These are phyloP conservation scores for Leccinum pachyderme DNA, from an alignment of 1,284 basidiomycete genomes.

Conservation along the genomic window DNA sequence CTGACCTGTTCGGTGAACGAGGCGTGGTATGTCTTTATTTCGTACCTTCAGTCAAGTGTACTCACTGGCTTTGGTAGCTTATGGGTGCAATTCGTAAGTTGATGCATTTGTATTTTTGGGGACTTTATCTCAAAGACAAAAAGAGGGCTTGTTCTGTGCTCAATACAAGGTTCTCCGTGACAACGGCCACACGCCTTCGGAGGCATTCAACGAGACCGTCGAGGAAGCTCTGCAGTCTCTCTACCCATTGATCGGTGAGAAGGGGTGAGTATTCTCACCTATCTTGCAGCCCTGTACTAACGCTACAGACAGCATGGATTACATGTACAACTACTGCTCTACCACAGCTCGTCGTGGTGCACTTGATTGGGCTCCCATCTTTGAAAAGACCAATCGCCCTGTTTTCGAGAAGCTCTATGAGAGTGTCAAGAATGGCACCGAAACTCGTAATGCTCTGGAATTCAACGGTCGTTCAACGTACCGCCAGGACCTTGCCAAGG, in stretches of 20 bases:
- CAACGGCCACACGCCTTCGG: slow-evolving; percentile 97
- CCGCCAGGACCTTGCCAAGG: slow-evolving; percentile 90
- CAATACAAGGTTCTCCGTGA: slow-evolving; percentile 99
- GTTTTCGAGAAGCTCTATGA: slow-evolving; percentile 95
- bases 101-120: background rate
- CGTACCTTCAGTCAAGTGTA: background rate
- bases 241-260: slow-evolving; percentile 94
- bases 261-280: slow-evolving; percentile 58
- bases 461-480: slow-evolving; percentile 95
- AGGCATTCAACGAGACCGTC: slow-evolving; percentile 99
- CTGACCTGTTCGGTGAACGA: slow-evolving; percentile 99
- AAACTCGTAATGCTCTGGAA: slow-evolving; percentile 96
- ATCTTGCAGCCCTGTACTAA: background rate
- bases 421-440: slow-evolving; percentile 91
- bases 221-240: slow-evolving; percentile 99
- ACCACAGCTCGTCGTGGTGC: slow-evolving; percentile 98
- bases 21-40: slow-evolving; percentile 77
- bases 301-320: slow-evolving; percentile 81
- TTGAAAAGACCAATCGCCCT: slow-evolving; percentile 91
- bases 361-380: slow-evolving; percentile 99
- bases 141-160: slow-evolving; percentile 97
- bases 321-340: slow-evolving; percentile 99
- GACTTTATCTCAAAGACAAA: slow-evolving; percentile 17
- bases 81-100: slow-evolving; percentile 96
- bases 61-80: slow-evolving; percentile 50